These are phyloP conservation scores for Tephrocybe sp. DNA, from an alignment of 768 basidiomycete genomes.

Conservation along the genomic window DNA sequence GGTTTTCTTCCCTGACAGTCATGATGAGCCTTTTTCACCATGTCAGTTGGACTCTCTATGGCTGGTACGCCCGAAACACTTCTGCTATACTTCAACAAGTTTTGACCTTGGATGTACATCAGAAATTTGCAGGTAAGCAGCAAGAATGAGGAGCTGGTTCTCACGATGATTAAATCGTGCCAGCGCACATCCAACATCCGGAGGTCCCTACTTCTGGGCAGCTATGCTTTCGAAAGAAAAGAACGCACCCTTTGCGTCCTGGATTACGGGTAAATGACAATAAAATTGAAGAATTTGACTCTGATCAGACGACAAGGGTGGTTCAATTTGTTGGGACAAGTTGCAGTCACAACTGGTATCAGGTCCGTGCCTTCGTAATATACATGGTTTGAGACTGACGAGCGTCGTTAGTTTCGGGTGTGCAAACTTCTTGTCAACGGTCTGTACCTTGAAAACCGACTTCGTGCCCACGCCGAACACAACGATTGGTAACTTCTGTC, in stretches of 20 bases:
- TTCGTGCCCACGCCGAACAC: conserved; percentile 58
- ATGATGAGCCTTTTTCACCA: conserved; percentile 65
- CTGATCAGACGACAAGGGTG: conserved; percentile 36
- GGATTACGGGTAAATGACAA: conserved; percentile 52
- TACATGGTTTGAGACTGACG: too few species aligned
- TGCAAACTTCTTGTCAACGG: conserved; percentile 66
- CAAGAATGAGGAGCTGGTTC: background rate
- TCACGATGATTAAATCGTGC: too few species aligned
- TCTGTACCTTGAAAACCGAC: conserved; percentile 53
- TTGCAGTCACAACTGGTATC: conserved; percentile 75
- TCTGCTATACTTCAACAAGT: too few species aligned
- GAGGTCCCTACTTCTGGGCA: conserved; percentile 82
- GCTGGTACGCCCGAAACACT: conserved; percentile 40
- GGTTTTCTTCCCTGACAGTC: too few species aligned
- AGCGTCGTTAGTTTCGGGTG: conserved; percentile 52
- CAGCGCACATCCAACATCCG: conserved; percentile 69
- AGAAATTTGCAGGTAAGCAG: conserved; percentile 50
- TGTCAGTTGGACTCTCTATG: conserved; percentile 73
- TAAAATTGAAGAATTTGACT: background rate
- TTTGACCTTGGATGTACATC: background rate
- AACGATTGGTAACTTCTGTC: conserved; percentile 50
- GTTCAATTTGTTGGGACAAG: conserved; percentile 75
- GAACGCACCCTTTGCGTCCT: conserved; percentile 64
- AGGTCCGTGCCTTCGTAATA: conserved; percentile 36
- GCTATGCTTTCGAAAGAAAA: conserved; percentile 63